Evolutionary conservation across 2,329 filamentous ascomycete species (phyloP), one percentile per base, ranked within the genome.

Genomic region (Thielaviopsis musarum): DNA sequence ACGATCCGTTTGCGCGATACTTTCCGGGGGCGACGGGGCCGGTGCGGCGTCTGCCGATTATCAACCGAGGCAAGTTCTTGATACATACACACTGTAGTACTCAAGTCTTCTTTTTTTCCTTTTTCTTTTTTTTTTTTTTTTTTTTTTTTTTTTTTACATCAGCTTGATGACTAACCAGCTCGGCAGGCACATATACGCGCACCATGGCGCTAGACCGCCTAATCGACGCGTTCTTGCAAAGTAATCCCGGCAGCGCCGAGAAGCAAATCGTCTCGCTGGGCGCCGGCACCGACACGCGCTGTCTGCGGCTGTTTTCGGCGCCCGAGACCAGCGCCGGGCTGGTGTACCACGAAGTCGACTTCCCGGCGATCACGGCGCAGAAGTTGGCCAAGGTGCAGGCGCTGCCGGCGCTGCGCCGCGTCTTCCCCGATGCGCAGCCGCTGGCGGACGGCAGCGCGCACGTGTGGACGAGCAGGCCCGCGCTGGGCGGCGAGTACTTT

Each of bases 271-370:
- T 98, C 62, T 96, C 91, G 0, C 79, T 98, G 0, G 93, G 93
- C 30, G 91, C 93, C 17, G 93, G 93, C 24, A 95, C 91, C 12
- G 93, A 98, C 69, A 97, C 93, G 6, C 81, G 93, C 17, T 85
- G 84, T 62, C 90, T 96, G 67, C 83, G 88, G 21, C 73, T 96
- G 0, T 77, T 87, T 61, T 71, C 79, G 9, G 69, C 72, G 17
- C 69, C 73, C 0, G 60, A 63, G 22, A 24, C 17, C n/a, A 38
- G 66, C 5, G 60, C 66, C 15, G 66, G 70, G 13, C 70, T 95
- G 19, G 69, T 85, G 61, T 98, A 97, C 70, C 91, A 97, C 70
- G 93, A 98, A 70, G 75, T 98, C 60, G 93, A 98, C 70, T 97
- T 97, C 66, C 78, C 86, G 0, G 71, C 78, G 22, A 90, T 91